Evolutionary conservation across 2,329 filamentous ascomycete species (phyloP).

Genomic region (Fusarium nodosum): DNA sequence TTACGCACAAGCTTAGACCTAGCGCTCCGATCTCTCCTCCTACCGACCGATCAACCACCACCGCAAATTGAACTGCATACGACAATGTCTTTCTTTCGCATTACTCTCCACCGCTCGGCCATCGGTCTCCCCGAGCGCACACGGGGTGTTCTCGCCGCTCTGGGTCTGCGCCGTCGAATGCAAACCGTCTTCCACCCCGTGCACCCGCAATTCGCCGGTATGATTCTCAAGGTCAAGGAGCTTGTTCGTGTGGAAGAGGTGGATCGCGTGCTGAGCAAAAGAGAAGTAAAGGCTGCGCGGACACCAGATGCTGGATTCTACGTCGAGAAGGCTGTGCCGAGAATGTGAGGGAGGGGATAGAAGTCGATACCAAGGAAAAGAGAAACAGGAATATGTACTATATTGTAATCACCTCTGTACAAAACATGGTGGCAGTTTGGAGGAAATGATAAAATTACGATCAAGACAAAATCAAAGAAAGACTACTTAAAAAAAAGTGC

Average conservation of each 20-base stretch:
- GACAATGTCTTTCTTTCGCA: slow-evolving; percentile 85
- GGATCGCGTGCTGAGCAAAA: slow-evolving; percentile 70
- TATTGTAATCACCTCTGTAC: slow-evolving; percentile 52
- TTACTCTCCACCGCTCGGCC: slow-evolving; percentile 88
- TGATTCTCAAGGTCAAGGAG: slow-evolving; percentile 95
- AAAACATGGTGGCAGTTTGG: slow-evolving; percentile 34
- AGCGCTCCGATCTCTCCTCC: slow-evolving; percentile 22
- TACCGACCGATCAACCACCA: slow-evolving; percentile 1
- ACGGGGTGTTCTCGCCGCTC: slow-evolving; percentile 83
- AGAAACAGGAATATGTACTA: slow-evolving; percentile 47
- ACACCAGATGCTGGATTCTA: slow-evolving; percentile 85
- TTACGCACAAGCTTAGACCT: slow-evolving; percentile 26
- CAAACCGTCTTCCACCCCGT: slow-evolving; percentile 92
- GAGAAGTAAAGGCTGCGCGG: slow-evolving; percentile 78
- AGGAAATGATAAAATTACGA: slow-evolving; percentile 20
- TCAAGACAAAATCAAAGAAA: slow-evolving; percentile 27
- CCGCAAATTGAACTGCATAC: neutral
- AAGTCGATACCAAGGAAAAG: slow-evolving; percentile 7
- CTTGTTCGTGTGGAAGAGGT: slow-evolving; percentile 87
- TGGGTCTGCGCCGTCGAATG: slow-evolving; percentile 87
- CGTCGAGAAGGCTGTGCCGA: slow-evolving; percentile 70
- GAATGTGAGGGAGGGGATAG: slow-evolving; percentile 28
- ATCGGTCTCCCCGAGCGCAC: slow-evolving; percentile 89
- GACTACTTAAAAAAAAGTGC: neutral
- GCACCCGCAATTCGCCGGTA: slow-evolving; percentile 82